phyloP scores from a whole-genome alignment of 2,329 filamentous ascomycete genomes.

The Cytospora paraplurivora region DNA sequence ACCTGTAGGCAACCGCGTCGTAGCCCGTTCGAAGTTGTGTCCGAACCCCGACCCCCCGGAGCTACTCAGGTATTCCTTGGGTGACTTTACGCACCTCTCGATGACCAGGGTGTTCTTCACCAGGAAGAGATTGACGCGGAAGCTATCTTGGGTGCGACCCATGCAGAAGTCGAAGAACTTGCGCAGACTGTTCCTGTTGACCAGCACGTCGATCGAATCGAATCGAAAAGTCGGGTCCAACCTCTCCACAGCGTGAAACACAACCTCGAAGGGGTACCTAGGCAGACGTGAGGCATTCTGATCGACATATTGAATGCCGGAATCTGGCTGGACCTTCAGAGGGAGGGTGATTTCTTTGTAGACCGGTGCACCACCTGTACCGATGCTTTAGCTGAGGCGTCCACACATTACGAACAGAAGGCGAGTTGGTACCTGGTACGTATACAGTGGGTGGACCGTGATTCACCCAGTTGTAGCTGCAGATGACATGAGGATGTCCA shows the following conservation, averaged over 20 bases:
- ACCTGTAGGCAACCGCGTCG: not conserved
- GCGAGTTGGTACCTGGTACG: constrained; percentile 2
- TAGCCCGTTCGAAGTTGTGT: constrained; percentile 12
- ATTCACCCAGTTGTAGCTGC: constrained; percentile 21
- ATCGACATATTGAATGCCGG: constrained; percentile 3
- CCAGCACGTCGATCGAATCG: constrained; percentile 35
- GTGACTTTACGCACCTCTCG: constrained; percentile 7
- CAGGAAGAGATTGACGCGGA: constrained; percentile 12
- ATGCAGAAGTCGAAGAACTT: constrained; percentile 34
- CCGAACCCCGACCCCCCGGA: not conserved
- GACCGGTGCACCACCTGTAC: constrained; percentile 1
- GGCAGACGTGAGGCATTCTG: constrained; percentile 7
- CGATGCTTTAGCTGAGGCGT: not conserved
- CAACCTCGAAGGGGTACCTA: constrained; percentile 33
- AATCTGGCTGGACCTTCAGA: not conserved
- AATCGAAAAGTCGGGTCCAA: constrained; percentile 34
- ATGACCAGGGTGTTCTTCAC: constrained; percentile 17
- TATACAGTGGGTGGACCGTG: not conserved
- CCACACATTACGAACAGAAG: no score
- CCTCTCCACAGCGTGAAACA: constrained; percentile 33
- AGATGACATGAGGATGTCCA: not conserved
- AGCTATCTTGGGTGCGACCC: constrained; percentile 4
- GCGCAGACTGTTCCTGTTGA: constrained; percentile 34
- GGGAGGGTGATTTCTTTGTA: not conserved
- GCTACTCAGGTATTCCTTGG: not conserved